Conservation (phyloP, 2,329 filamentous ascomycete species). For the Fusarium avenaceum region DNA sequence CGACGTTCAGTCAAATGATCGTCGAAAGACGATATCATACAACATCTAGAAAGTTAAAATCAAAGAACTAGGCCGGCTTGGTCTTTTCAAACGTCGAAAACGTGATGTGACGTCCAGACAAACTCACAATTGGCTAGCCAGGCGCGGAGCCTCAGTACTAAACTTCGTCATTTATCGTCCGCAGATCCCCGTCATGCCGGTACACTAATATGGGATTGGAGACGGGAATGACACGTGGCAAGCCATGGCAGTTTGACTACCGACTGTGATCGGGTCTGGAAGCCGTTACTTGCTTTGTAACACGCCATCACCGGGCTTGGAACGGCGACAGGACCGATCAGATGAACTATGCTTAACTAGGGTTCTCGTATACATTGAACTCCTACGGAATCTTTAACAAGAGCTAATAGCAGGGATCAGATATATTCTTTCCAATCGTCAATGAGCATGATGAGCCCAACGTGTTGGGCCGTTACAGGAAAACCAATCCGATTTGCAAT, state of each 20-base stretch:
- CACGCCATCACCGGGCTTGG: constrained; percentile 3
- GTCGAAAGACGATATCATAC: neutral
- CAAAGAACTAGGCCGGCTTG: constrained; percentile 3
- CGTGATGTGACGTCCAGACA: constrained; percentile 11
- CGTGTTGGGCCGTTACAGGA: constrained; percentile 22
- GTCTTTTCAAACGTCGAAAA: neutral
- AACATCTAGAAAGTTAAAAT: constrained; percentile 7
- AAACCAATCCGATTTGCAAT: neutral
- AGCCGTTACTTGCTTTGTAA: constrained; percentile 9
- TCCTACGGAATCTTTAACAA: neutral
- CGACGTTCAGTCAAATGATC: neutral
- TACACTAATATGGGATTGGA: constrained; percentile 1
- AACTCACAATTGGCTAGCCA: constrained; percentile 8
- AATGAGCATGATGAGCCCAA: constrained; percentile 8
- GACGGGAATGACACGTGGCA: constrained; percentile 14
- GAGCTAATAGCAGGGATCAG: too few species aligned
- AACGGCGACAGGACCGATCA: constrained; percentile 6
- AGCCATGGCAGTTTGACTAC: constrained; percentile 1
- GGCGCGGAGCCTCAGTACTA: constrained; percentile 15
- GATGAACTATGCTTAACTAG: constrained; percentile 4
- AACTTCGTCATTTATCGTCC: neutral
- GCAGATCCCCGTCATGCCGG: neutral
- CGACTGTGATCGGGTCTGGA: neutral
- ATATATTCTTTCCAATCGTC: neutral
- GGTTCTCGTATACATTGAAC: neutral